Evolutionary conservation across 306 rosid species (phyloP).

Genomic region (Cicer pinnatifidum): DNA sequence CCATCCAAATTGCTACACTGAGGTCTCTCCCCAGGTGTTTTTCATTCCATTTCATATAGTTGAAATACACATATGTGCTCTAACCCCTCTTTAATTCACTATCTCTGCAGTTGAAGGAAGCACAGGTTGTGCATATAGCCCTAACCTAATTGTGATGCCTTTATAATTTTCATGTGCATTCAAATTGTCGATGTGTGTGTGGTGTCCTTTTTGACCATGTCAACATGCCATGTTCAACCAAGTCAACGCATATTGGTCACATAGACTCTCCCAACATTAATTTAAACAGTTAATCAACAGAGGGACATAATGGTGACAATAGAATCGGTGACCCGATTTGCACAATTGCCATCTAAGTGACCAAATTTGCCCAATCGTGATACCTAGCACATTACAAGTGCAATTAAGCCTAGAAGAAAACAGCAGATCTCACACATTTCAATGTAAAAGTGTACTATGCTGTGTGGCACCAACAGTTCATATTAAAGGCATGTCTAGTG

Average conservation of each 20-base stretch:
- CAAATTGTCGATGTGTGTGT: neutral
- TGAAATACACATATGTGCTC: neutral
- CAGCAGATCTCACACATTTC: neutral
- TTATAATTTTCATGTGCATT: neutral
- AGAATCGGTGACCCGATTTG: neutral
- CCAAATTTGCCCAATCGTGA: neutral
- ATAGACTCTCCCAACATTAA: constrained; percentile 11
- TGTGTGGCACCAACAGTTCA: no score
- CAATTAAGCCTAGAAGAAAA: neutral
- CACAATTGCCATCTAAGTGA: neutral
- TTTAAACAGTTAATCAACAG: neutral
- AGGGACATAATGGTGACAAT: neutral
- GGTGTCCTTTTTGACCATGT: neutral
- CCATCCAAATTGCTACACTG: neutral
- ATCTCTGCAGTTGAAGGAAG: neutral
- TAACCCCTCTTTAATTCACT: constrained; percentile 8
- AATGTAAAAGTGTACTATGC: neutral
- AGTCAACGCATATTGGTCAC: neutral
- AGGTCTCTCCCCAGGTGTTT: neutral
- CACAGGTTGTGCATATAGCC: neutral
- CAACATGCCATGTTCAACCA: neutral
- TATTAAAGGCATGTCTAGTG: no score
- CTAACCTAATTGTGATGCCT: neutral
- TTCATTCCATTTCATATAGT: neutral
- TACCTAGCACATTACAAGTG: neutral